phyloP scores from a whole-genome alignment of 2,329 filamentous ascomycete species.

The Penicillium verrucosum region DNA sequence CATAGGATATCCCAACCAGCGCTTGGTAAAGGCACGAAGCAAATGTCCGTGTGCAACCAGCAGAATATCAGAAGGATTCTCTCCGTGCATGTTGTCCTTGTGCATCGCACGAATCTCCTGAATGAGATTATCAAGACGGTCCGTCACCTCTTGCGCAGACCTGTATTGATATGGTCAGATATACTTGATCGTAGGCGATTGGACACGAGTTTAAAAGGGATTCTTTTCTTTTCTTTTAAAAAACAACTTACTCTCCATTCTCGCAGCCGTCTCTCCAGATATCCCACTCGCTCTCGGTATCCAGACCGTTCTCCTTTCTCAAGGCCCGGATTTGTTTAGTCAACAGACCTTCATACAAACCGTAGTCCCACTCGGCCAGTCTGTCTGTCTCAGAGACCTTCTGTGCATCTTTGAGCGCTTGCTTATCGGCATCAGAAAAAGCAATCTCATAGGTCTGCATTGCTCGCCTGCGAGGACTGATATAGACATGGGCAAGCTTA shows the following conservation, averaged over 20 bases:
- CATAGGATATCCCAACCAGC: slow-evolving; percentile 46
- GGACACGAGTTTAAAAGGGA: not conserved
- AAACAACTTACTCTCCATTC: slow-evolving; percentile 49
- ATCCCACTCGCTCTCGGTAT: slow-evolving; percentile 51
- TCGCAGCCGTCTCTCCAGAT: slow-evolving; percentile 60
- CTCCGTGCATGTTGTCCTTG: slow-evolving; percentile 39
- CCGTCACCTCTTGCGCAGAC: slow-evolving; percentile 37
- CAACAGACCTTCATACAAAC: slow-evolving; percentile 59
- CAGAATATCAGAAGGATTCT: slow-evolving; percentile 38
- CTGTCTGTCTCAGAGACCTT: slow-evolving; percentile 50
- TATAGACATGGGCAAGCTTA: slow-evolving; percentile 47
- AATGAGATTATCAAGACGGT: slow-evolving; percentile 45
- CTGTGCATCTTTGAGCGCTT: slow-evolving; percentile 17
- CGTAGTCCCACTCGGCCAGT: slow-evolving; percentile 62
- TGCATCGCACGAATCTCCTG: slow-evolving; percentile 42
- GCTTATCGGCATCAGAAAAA: slow-evolving; percentile 30
- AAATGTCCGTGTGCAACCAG: slow-evolving; percentile 46
- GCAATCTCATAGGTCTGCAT: slow-evolving; percentile 50
- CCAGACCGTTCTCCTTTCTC: slow-evolving; percentile 49
- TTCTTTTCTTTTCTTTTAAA: not conserved
- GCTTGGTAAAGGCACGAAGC: slow-evolving; percentile 47
- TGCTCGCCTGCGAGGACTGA: slow-evolving; percentile 52
- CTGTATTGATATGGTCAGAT: slow-evolving; percentile 17
- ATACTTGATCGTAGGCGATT: not conserved
- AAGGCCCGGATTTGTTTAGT: slow-evolving; percentile 49